Evolutionary conservation across 805 yeast genomes (phyloP), one percentile per base, ranked within the genome.

Genomic region (Saturnispora besseyi): DNA sequence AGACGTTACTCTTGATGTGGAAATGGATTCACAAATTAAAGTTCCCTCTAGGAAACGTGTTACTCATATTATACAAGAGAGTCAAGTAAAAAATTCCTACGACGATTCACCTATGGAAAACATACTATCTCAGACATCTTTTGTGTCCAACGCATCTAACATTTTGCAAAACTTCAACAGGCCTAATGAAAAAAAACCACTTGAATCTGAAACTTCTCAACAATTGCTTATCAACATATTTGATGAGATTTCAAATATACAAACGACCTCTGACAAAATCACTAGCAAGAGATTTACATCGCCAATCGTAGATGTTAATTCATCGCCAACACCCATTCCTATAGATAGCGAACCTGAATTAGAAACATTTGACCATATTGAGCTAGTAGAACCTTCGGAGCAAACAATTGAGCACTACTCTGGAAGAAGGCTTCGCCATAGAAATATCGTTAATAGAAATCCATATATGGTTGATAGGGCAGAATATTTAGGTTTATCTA

Each of bases 391-490:
- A 11, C n/a, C 22, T 24, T 12, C 26, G 7, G 12, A 29, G 12
- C 31, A 32, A 12, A 21, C 10, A 4, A 2, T 26, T 7, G 42
- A 12, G n/a, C 10, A n/a, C 28, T 29, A 22, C 29, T 22, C 43
- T 21, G 44, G 50, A 26, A 48, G 56, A 26, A 49, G 26, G 8
- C 38, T 53, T 11, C 29, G 56, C 21, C 54, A 51, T 15, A 43
- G 56, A 26, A 53, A 43, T 7, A 51, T 53, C 32, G 48, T 49
- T 4, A 51, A 53, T 30, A 22, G 51, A 18, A 53, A 68, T 51
- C 67, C 67, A 1, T 68, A 66, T 50, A 59, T 66, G 10, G 63
- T 67, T 2, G 71, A 68, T 48, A 56, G 62, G 3, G 68, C 68
- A 3, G 62, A 58, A 10, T 60, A 61, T 49, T 52, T 66, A 2